Conservation (phyloP, 179 eudicot species). For the Beta corolliflora region DNA sequence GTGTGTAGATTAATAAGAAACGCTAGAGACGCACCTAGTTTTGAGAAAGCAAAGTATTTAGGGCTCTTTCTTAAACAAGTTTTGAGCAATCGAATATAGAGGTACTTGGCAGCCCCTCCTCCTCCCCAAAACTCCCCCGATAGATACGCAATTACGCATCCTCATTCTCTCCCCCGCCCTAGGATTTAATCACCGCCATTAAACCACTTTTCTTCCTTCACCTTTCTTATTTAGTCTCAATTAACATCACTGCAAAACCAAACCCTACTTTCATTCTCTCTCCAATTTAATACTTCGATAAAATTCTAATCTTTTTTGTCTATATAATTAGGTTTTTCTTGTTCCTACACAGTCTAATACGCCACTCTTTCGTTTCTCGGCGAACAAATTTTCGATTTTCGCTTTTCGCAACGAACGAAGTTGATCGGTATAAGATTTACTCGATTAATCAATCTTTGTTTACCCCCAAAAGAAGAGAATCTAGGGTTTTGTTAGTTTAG, state of each 20-base stretch:
- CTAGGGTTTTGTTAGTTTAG: constrained; percentile 27
- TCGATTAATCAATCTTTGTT: constrained; percentile 7
- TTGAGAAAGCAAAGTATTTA: neutral
- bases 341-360: constrained; percentile 12
- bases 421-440: constrained; percentile 15
- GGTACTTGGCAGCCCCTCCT: neutral
- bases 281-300: neutral
- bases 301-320: neutral
- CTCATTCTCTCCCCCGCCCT: neutral
- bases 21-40: too few species aligned
- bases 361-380: neutral
- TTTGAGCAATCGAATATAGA: too few species aligned
- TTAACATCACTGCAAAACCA: neutral
- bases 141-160: constrained; percentile 20
- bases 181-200: constrained; percentile 39
- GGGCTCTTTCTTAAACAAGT: neutral
- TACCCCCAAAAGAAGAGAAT: constrained; percentile 5
- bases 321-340: constrained; percentile 15
- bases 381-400: neutral
- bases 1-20: too few species aligned
- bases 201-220: constrained; percentile 6
- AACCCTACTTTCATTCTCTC: neutral
- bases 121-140: constrained; percentile 21
- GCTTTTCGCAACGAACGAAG: neutral
- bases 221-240: neutral